Percentiles rank a stretch among this genome's conserved stretches.
phyloP scores from a whole-genome alignment of 83 land plant species.

The Picea mariana region DNA sequence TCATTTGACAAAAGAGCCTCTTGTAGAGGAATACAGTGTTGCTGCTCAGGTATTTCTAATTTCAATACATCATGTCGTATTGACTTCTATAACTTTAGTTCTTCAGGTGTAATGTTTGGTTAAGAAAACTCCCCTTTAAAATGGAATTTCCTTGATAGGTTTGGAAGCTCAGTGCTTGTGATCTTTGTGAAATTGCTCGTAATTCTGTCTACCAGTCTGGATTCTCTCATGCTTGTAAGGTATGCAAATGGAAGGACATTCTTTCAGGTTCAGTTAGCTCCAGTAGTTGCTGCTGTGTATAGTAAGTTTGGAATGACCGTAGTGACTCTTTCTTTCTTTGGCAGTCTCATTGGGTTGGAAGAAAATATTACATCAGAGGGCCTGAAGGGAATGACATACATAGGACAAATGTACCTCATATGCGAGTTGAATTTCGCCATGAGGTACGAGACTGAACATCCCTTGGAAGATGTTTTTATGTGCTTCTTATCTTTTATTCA shows the following conservation, averaged over 20 bases:
- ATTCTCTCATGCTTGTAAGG: constrained; percentile 54
- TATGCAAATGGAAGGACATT: constrained; percentile 4
- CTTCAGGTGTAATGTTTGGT: not conserved
- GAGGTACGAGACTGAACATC: constrained; percentile 31
- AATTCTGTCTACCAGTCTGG: constrained; percentile 59
- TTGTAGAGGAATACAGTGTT: constrained; percentile 62
- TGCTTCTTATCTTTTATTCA: not conserved
- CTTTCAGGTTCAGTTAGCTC: not conserved
- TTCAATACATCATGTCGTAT: not conserved
- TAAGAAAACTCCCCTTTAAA: not conserved
- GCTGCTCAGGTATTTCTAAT: constrained; percentile 52
- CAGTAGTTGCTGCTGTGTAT: not conserved
- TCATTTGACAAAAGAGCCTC: constrained; percentile 61
- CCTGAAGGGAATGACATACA: constrained; percentile 54
- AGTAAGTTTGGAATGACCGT: not conserved
- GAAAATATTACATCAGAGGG: constrained; percentile 46
- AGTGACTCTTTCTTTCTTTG: not conserved
- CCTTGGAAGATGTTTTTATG: not conserved
- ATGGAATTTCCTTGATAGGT: constrained; percentile 8
- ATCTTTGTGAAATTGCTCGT: constrained; percentile 59
- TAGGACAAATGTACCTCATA: constrained; percentile 60
- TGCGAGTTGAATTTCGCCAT: constrained; percentile 60
- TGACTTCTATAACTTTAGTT: not conserved
- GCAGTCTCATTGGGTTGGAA: constrained; percentile 53
- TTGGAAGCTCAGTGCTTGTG: constrained; percentile 49